Conservation (phyloP, 169 alveolate genomes). For the Theileria parva region DNA sequence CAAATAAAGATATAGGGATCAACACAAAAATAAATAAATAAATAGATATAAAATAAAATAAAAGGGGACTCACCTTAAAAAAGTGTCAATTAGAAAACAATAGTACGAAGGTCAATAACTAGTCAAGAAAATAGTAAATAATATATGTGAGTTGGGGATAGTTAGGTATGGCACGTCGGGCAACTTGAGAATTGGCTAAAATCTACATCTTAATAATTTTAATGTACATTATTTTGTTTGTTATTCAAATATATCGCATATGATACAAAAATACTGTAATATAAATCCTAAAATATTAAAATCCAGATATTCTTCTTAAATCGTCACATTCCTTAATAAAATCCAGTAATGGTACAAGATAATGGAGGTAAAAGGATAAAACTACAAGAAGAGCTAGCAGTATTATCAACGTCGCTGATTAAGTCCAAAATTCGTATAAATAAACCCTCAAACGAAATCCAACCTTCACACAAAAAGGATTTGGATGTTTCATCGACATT, state of each 20-base stretch:
- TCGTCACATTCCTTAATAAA: not conserved
- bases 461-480: not conserved
- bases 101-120: slow-evolving; percentile 12
- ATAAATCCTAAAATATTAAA: not conserved
- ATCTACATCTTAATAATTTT: not conserved
- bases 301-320: not conserved
- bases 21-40: not conserved
- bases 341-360: slow-evolving; percentile 7
- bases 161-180: slow-evolving; percentile 4
- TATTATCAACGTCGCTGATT: slow-evolving; percentile 43
- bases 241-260: slow-evolving; percentile 4
- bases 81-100: not conserved
- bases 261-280: not conserved
- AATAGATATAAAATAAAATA: not conserved
- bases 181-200: not conserved
- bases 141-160: slow-evolving; percentile 8
- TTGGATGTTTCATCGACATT: slow-evolving; percentile 33
- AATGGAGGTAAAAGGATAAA: slow-evolving; percentile 15
- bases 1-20: not conserved
- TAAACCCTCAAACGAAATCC: not conserved
- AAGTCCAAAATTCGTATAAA: slow-evolving; percentile 38
- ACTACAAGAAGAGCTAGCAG: slow-evolving; percentile 5
- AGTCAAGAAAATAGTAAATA: not conserved
- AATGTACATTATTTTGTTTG: not conserved
- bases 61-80: not conserved